These are phyloP conservation scores for Ophiocordyceps polyrhachis-furcata DNA, from an alignment of 2,329 filamentous ascomycete genomes.

Conservation along the genomic window DNA sequence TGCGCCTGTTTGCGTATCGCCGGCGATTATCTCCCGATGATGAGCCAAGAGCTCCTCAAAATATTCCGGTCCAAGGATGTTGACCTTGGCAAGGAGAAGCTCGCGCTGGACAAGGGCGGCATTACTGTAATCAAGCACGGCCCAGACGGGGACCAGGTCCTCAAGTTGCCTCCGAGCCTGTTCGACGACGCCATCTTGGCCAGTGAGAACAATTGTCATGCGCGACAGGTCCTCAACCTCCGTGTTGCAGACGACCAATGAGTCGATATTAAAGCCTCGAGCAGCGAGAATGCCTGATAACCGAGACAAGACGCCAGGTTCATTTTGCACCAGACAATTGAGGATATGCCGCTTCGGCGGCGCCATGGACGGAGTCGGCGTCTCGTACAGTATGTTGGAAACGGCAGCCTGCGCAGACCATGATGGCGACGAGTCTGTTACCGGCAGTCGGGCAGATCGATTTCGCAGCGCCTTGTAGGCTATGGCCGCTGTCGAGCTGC, in stretches of 20 bases:
- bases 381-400: slow-evolving; percentile 98
- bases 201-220: slow-evolving; percentile 96
- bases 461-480: slow-evolving; percentile 95
- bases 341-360: slow-evolving; percentile 90
- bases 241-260: slow-evolving; percentile 90
- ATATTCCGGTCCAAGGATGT: slow-evolving; percentile 91
- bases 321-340: slow-evolving; percentile 97
- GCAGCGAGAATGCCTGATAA: slow-evolving; percentile 93
- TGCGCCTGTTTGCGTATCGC: slow-evolving; percentile 17
- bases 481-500: slow-evolving; percentile 64
- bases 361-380: slow-evolving; percentile 61
- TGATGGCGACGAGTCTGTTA: slow-evolving; percentile 53
- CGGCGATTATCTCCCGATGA: slow-evolving; percentile 66
- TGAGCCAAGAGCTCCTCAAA: slow-evolving; percentile 94
- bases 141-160: slow-evolving; percentile 95
- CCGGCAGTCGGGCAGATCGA: slow-evolving; percentile 69
- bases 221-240: slow-evolving; percentile 92
- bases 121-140: slow-evolving; percentile 86
- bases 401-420: slow-evolving; percentile 91
- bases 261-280: slow-evolving; percentile 98
- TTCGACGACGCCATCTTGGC: slow-evolving; percentile 93
- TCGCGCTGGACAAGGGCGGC: slow-evolving; percentile 91
- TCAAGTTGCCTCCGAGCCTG: slow-evolving; percentile 90
- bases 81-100: slow-evolving; percentile 86
- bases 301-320: slow-evolving; percentile 89